Base-by-base conservation (phyloP, 2,329 filamentous ascomycete genomes). In the Penicillium glabrum region DNA sequence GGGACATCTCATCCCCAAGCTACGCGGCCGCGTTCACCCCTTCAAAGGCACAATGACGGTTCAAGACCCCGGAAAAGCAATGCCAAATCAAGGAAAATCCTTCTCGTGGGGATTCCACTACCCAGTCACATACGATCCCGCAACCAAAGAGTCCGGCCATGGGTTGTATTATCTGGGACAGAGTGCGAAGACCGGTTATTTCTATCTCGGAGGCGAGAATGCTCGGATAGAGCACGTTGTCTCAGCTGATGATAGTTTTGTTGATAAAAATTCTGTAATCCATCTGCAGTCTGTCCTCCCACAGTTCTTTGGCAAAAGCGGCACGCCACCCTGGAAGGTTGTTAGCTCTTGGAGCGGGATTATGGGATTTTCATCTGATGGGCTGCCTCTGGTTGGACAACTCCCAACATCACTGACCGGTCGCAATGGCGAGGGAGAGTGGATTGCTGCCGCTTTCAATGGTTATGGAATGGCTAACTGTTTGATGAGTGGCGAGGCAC, bases 401-500 rank as follows among this genome's bases (percentile, higher is more conserved):
- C 74, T 79, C 53, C 78, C 79, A 1, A 70, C 53, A 51, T 68
- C 44, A 72, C 77, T 14, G 58, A 87, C 41, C 6, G 61, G 56
- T 5, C 51, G 66, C 9, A 27, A 29, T 8, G 61, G 66, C 1
- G 46, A 58, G 1, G 64, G 64, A 16, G 70, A 72, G 56, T 89
- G 83, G 81, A 73, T 86, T 2, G 79, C 78, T n/a, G 84, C 82
- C 2, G 80, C 83, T 10, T 89, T 89, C 63, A 86, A 88, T 68
- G 87, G 87, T 1, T 84, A 89, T 69, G 85, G 86, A 0, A 89
- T 89, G 86, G 75, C 51, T 80, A 86, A 82, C 79, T 87, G 67
- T 48, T 67, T 65, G 64, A 61, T 58, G 46, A 59, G 63, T 43
- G 70, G 68, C 2, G 65, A 71, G 46, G 67, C 63, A 2, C 48